These are phyloP conservation scores for Cephalotrichum gorgonifer DNA, from an alignment of 2,329 filamentous ascomycete genomes.

Conservation along the genomic window DNA sequence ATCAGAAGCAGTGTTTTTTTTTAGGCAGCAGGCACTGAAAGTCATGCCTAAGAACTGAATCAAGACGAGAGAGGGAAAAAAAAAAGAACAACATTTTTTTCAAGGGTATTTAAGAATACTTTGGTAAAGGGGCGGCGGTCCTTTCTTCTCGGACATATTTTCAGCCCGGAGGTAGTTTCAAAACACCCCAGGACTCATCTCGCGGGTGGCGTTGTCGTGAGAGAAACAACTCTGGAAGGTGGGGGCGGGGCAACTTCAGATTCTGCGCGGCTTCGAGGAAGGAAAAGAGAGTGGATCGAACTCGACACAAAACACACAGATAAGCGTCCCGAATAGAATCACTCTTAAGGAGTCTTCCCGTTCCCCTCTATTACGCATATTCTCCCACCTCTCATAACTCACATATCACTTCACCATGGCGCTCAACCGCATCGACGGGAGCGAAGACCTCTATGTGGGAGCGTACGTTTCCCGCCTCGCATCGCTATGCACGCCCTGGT, in stretches of 20 bases:
- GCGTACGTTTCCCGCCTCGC: conserved; percentile 20
- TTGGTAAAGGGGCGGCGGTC: too few relatives aligned
- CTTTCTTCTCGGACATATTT: too few relatives aligned
- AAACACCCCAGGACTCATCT: neutral
- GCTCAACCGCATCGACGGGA: conserved; percentile 28
- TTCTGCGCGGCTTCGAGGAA: neutral
- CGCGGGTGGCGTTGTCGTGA: too few relatives aligned
- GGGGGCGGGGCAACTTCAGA: neutral
- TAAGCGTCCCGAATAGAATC: neutral
- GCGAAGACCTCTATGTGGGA: conserved; percentile 28
- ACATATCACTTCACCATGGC: conserved; percentile 21
- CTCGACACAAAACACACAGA: too few relatives aligned
- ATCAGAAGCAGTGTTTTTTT: neutral
- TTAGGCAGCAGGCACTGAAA: neutral
- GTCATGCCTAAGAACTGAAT: too few relatives aligned
- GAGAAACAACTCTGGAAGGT: neutral
- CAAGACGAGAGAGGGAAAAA: neutral
- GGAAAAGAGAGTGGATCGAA: too few relatives aligned
- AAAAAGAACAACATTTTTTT: too few relatives aligned
- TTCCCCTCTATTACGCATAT: too few relatives aligned
- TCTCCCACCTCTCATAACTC: too few relatives aligned
- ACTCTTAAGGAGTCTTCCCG: neutral
- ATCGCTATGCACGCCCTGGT: neutral
- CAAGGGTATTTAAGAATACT: too few relatives aligned
- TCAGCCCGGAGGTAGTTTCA: too few relatives aligned